Conservation (phyloP, 176 grass and related monocot species). For the Aechmea fasciata region DNA sequence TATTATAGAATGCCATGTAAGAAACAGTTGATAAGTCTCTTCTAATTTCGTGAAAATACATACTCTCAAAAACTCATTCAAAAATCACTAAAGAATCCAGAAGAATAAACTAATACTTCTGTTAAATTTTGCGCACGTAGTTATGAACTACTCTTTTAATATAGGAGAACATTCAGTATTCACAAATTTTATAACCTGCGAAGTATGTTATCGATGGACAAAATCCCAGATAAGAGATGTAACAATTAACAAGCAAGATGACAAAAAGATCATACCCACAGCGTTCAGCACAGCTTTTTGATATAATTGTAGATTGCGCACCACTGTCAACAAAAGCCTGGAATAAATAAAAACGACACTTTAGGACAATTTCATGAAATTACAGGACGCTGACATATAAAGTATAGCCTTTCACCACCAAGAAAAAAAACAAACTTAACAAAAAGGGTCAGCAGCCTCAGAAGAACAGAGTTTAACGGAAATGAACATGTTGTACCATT, state of each 20-base stretch:
- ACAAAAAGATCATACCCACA: conserved; percentile 61
- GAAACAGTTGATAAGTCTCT: too few relatives aligned
- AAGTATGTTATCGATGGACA: neutral
- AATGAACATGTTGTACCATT: neutral
- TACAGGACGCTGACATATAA: conserved; percentile 6
- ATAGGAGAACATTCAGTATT: neutral
- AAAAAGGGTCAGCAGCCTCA: neutral
- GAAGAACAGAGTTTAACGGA: neutral
- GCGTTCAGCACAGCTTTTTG: conserved; percentile 89
- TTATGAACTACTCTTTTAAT: neutral
- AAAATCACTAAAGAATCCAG: too few relatives aligned
- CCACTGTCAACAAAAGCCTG: conserved; percentile 99
- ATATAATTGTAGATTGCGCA: conserved; percentile 97
- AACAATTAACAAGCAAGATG: conserved; percentile 8
- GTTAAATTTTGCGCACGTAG: too few relatives aligned
- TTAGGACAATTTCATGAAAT: conserved; percentile 14
- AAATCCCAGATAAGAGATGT: neutral
- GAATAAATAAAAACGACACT: conserved; percentile 24
- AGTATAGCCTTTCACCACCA: neutral
- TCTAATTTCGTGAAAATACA: neutral
- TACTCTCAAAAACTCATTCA: too few relatives aligned
- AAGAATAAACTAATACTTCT: too few relatives aligned
- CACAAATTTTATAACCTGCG: neutral
- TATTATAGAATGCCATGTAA: conserved; percentile 7
- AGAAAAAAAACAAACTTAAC: neutral